Evolutionary conservation across 108 stramenopile species (phyloP).

Genomic region (Nitzschia sp.): DNA sequence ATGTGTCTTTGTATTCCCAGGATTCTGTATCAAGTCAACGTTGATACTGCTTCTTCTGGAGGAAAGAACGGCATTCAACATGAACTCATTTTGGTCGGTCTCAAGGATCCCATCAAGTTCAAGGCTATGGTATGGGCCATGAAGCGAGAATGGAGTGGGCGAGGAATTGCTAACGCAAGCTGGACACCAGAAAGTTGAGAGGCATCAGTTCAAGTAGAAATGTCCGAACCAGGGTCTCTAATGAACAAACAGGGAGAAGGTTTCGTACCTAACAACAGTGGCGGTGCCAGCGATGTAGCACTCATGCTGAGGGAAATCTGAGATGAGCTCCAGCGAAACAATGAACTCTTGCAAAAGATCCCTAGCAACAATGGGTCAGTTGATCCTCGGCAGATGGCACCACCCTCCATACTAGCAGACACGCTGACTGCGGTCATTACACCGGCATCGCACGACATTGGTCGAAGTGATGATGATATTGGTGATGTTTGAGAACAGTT

Average conservation of each 20-base stretch:
- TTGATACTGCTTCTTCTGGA: conserved; percentile 36
- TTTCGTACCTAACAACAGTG: not conserved
- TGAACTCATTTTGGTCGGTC: conserved; percentile 35
- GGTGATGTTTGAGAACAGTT: too few species aligned
- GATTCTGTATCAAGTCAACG: conserved; percentile 30
- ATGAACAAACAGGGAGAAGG: too few species aligned
- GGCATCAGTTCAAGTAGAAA: too few species aligned
- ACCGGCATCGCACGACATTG: too few species aligned
- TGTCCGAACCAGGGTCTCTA: too few species aligned
- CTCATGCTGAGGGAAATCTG: conserved; percentile 30
- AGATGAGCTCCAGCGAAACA: conserved; percentile 26
- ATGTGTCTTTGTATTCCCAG: not conserved
- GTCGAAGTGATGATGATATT: too few species aligned
- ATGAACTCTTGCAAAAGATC: conserved; percentile 1
- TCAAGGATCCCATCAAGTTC: conserved; percentile 35
- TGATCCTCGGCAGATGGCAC: too few species aligned
- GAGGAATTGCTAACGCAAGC: not conserved
- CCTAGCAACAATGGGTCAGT: too few species aligned
- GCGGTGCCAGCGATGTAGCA: not conserved
- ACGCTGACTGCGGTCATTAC: too few species aligned
- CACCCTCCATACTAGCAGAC: too few species aligned
- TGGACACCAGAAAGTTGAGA: too few species aligned
- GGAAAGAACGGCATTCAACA: conserved; percentile 11
- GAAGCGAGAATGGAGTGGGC: conserved; percentile 28
- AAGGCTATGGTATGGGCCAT: conserved; percentile 47